phyloP scores from a whole-genome alignment of 2,329 filamentous ascomycete species.

The Exophiala sp. region DNA sequence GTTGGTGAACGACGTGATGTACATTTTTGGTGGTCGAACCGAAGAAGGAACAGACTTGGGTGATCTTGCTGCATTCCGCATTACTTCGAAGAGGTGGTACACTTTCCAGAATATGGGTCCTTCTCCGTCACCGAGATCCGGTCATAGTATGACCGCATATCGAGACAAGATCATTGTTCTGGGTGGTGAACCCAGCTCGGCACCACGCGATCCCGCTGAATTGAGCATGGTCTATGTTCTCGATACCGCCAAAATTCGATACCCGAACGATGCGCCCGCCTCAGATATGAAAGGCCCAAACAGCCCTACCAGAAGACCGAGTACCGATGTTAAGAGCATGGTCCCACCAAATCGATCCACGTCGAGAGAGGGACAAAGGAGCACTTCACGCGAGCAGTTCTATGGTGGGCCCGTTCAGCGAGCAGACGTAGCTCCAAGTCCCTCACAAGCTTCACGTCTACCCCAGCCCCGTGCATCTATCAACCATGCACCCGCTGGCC shows the following conservation, averaged over 20 bases:
- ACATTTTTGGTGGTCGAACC: constrained; percentile 93
- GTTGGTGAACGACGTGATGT: constrained; percentile 97
- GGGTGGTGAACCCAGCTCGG: constrained; percentile 89
- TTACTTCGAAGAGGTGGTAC: constrained; percentile 87
- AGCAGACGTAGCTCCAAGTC: constrained; percentile 27
- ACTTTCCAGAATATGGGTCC: constrained; percentile 99
- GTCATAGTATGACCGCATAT: constrained; percentile 95
- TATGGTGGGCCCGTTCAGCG: constrained; percentile 27
- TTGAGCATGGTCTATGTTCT: constrained; percentile 85
- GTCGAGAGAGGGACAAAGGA: constrained; percentile 42
- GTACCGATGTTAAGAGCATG: constrained; percentile 44
- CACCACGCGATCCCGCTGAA: constrained; percentile 74
- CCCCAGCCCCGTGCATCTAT: constrained; percentile 53
- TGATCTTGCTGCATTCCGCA: constrained; percentile 82
- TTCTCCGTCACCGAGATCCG: constrained; percentile 86
- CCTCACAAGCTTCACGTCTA: constrained; percentile 52
- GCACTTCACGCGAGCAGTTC: constrained; percentile 30
- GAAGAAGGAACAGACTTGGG: constrained; percentile 90
- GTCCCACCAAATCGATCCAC: constrained; percentile 38
- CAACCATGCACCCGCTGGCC: constrained; percentile 59
- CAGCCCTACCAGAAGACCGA: constrained; percentile 41
- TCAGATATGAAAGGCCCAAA: constrained; percentile 38
- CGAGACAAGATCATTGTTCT: constrained; percentile 90
- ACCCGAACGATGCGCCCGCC: constrained; percentile 69
- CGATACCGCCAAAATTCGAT: constrained; percentile 93